Conservation (phyloP, 2,329 filamentous ascomycete genomes). For the Sarocladium brachiariae region DNA sequence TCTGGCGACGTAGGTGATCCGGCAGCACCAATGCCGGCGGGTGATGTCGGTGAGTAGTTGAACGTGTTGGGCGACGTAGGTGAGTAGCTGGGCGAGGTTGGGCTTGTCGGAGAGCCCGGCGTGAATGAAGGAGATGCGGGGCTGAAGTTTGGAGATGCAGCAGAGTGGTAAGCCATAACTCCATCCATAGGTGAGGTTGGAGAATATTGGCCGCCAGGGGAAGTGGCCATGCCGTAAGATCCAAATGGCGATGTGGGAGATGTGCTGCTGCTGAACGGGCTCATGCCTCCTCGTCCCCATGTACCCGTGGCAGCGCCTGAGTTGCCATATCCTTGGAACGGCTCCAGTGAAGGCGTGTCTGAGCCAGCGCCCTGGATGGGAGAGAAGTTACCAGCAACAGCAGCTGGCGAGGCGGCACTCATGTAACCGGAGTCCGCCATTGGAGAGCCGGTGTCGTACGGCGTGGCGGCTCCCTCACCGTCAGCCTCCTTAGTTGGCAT, state of each 20-base stretch:
- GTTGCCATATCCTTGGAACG: conserved; percentile 50
- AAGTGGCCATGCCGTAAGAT: conserved; percentile 39
- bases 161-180: conserved; percentile 48
- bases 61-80: conserved; percentile 53
- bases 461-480: conserved; percentile 80
- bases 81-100: conserved; percentile 59
- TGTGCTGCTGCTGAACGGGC: conserved; percentile 59
- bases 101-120: conserved; percentile 57
- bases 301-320: conserved; percentile 36
- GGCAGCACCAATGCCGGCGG: conserved; percentile 64
- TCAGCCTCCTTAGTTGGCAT: conserved; percentile 70
- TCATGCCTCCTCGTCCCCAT: conserved; percentile 46
- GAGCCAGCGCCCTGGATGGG: conserved; percentile 72
- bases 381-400: conserved; percentile 56
- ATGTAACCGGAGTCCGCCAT: conserved; percentile 65
- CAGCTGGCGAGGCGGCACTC: conserved; percentile 55
- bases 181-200: conserved; percentile 29
- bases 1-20: conserved; percentile 58
- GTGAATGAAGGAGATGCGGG: conserved; percentile 59
- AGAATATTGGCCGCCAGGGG: conserved; percentile 45
- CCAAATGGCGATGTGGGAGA: conserved; percentile 61
- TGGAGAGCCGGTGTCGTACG: conserved; percentile 83
- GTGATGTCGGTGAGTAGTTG: conserved; percentile 63
- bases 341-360: conserved; percentile 59
- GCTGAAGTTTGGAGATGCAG: conserved; percentile 54